Evolutionary conservation across 176 grass and related monocot genomes (phyloP).

Genomic region (Elymus sibiricus): DNA sequence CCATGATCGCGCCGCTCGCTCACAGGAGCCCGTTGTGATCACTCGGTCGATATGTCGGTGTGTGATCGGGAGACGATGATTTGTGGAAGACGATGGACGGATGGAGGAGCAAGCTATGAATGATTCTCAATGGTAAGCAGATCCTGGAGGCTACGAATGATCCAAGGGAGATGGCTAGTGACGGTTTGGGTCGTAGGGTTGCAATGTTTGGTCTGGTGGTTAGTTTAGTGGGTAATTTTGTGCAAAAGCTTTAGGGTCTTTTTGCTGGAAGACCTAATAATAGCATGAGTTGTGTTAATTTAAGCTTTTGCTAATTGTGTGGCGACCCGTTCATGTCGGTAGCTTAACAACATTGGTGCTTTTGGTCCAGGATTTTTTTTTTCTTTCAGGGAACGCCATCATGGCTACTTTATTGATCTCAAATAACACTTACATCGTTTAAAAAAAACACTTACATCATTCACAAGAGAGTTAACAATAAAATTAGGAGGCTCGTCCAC

Average conservation of each 20-base stretch:
- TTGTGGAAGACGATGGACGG: background rate
- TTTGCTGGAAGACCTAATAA: background rate
- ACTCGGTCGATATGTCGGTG: background rate
- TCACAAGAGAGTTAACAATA: too few species aligned
- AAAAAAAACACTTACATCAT: too few species aligned
- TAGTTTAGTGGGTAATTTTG: conserved; percentile 9
- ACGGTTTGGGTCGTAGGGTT: background rate
- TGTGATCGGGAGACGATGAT: background rate
- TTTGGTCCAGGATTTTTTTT: too few species aligned
- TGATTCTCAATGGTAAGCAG: background rate
- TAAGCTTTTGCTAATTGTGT: background rate
- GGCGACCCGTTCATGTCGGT: conserved; percentile 1
- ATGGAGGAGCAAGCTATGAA: background rate
- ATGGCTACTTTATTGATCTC: too few species aligned
- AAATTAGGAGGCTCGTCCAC: too few species aligned
- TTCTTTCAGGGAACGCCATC: too few species aligned
- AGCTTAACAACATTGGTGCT: background rate
- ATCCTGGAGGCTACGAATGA: background rate
- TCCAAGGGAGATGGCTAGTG: background rate
- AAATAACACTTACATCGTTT: too few species aligned
- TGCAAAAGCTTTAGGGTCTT: background rate
- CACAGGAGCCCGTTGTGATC: background rate
- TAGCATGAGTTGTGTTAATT: background rate
- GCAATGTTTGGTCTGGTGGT: background rate
- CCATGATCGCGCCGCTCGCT: conserved; percentile 19